Evolutionary conservation across 1,139 yeast genomes (phyloP).

Genomic region (Debaryomycetaceae sp.): DNA sequence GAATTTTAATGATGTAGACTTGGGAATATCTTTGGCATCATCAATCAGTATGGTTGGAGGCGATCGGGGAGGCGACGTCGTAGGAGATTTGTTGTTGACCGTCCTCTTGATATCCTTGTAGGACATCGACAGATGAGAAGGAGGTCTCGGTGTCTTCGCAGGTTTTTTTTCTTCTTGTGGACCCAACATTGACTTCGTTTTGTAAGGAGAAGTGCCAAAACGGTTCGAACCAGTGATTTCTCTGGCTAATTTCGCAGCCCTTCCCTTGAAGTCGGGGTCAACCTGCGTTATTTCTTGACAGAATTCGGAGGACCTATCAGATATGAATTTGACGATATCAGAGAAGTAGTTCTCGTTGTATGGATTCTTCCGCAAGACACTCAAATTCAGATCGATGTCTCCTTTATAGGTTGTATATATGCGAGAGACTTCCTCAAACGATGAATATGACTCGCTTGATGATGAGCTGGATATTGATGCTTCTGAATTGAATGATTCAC

Average conservation of each 20-base stretch:
- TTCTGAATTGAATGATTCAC: constrained; percentile 17
- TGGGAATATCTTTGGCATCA: constrained; percentile 8
- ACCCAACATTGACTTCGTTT: constrained; percentile 39
- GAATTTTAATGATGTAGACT: constrained; percentile 21
- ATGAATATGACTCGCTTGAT: constrained; percentile 32
- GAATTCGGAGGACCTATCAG: constrained; percentile 36
- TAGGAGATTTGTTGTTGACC: constrained; percentile 12
- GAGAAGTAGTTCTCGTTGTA: constrained; percentile 29
- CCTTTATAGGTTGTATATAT: constrained; percentile 27
- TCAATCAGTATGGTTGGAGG: constrained; percentile 4
- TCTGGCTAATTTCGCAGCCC: constrained; percentile 45
- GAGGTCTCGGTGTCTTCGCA: constrained; percentile 8
- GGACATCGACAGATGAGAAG: constrained; percentile 20
- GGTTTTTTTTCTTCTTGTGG: constrained; percentile 23
- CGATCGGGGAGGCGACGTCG: not conserved
- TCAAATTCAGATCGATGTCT: constrained; percentile 19
- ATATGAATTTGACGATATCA: constrained; percentile 28
- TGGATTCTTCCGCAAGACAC: constrained; percentile 12
- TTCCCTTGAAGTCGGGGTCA: constrained; percentile 40
- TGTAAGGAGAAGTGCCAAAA: constrained; percentile 39
- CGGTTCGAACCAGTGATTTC: constrained; percentile 44
- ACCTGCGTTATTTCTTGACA: constrained; percentile 36
- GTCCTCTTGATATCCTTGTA: constrained; percentile 37
- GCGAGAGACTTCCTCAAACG: constrained; percentile 38
- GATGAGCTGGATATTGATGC: constrained; percentile 14